phyloP scores from a whole-genome alignment of 768 basidiomycete genomes.

The Amyloporia xantha region DNA sequence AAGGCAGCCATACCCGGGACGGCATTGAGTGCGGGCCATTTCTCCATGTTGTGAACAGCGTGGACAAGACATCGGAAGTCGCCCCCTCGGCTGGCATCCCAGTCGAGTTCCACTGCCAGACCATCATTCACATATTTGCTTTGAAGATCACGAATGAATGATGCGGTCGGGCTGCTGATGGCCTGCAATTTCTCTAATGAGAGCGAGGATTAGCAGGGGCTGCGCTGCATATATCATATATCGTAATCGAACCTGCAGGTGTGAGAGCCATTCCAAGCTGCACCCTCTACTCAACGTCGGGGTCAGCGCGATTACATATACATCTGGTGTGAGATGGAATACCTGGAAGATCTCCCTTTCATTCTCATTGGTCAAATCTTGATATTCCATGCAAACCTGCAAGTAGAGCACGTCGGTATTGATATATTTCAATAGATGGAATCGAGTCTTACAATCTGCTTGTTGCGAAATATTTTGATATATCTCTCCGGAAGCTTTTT shows the following conservation, averaged over 20 bases:
- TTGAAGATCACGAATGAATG: constrained; percentile 54
- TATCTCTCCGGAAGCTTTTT: constrained; percentile 48
- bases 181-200: constrained; percentile 62
- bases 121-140: constrained; percentile 36
- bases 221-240: background rate
- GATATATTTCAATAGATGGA: background rate
- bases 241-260: constrained; percentile 47
- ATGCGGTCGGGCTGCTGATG: constrained; percentile 46
- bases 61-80: constrained; percentile 31
- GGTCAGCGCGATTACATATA: background rate
- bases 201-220: background rate
- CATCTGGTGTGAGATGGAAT: constrained; percentile 8
- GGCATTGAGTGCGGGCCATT: constrained; percentile 15
- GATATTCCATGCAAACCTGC: constrained; percentile 67
- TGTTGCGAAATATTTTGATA: constrained; percentile 55
- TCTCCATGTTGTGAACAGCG: constrained; percentile 26
- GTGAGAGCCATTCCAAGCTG: constrained; percentile 76
- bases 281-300: constrained; percentile 43
- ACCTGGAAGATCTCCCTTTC: constrained; percentile 76
- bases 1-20: constrained; percentile 10
- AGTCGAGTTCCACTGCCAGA: constrained; percentile 26
- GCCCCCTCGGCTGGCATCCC: constrained; percentile 30
- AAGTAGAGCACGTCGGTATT: background rate
- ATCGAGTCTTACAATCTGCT: constrained; percentile 44
- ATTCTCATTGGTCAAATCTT: constrained; percentile 38